Percentiles rank a stretch among this genome's conserved stretches.
Conservation (phyloP, 1,284 basidiomycete species). For the Phellopilus nigrolimitatus region DNA sequence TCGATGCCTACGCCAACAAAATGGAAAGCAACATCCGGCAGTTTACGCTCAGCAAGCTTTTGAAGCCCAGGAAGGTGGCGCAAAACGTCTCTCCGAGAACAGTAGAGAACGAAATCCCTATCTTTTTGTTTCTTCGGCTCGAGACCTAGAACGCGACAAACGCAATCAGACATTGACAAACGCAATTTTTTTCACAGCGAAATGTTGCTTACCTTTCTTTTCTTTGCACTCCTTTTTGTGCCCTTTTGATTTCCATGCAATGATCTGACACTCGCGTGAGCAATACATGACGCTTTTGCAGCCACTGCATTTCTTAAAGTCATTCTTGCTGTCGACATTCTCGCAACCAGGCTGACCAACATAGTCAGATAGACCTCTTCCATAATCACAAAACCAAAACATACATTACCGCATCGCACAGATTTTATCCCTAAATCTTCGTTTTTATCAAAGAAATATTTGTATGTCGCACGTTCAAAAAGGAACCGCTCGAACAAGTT, state of each 20-base stretch:
- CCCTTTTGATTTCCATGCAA: constrained; percentile 4
- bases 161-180: neutral
- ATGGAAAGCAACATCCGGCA: neutral
- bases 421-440: neutral
- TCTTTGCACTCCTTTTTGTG: constrained; percentile 10
- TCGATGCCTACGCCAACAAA: neutral
- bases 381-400: neutral
- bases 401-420: neutral
- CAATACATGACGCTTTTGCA: constrained; percentile 10
- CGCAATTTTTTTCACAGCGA: too few species aligned
- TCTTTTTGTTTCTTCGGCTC: neutral
- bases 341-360: neutral
- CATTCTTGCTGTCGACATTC: neutral
- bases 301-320: constrained; percentile 1
- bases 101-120: constrained; percentile 7
- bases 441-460: constrained; percentile 1
- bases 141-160: neutral
- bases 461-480: constrained; percentile 3
- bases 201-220: neutral
- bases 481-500: constrained; percentile 2
- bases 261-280: constrained; percentile 9
- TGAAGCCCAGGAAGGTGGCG: constrained; percentile 4
- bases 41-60: neutral
- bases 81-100: constrained; percentile 5
- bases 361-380: neutral